Conservation (phyloP, 352 stramenopile genomes). For the Pythium rhizo-oryzae region DNA sequence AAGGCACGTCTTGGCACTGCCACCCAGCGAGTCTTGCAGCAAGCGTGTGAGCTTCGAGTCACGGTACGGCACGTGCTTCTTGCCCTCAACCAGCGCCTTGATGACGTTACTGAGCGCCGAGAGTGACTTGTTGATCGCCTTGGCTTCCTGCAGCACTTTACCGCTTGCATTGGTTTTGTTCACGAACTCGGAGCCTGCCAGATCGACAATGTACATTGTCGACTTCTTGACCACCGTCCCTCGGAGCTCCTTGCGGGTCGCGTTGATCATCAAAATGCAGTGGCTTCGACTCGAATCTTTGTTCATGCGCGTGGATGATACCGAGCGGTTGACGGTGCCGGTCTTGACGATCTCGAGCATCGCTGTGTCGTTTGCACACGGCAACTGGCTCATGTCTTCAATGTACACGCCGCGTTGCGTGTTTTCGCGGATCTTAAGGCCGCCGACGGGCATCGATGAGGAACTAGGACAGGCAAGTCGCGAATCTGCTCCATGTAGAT, state of each 20-base stretch:
- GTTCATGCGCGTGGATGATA: constrained; percentile 91
- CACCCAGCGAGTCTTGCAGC: constrained; percentile 88
- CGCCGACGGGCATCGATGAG: constrained; percentile 30
- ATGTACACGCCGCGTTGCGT: constrained; percentile 69
- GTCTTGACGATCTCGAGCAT: constrained; percentile 72
- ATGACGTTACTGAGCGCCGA: constrained; percentile 87
- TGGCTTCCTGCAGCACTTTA: constrained; percentile 81
- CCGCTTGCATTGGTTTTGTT: constrained; percentile 83
- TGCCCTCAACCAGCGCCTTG: constrained; percentile 75
- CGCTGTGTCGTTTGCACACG: constrained; percentile 35
- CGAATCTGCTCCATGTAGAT: constrained; percentile 91
- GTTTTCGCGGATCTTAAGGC: constrained; percentile 82
- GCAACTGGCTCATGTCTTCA: constrained; percentile 66
- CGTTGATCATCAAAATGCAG: constrained; percentile 67
- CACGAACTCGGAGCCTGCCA: constrained; percentile 84
- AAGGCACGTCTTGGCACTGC: constrained; percentile 94
- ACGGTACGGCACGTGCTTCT: constrained; percentile 88
- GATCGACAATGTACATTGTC: constrained; percentile 85
- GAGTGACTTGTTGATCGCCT: constrained; percentile 87
- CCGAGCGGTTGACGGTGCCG: constrained; percentile 62
- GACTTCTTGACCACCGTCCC: constrained; percentile 40
- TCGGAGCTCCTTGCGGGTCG: constrained; percentile 26
- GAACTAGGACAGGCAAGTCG: constrained; percentile 48
- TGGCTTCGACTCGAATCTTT: constrained; percentile 84
- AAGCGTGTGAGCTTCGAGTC: constrained; percentile 86